A percentile compares a stretch with the other conserved stretches of the same genome.
These are phyloP conservation scores for Quercus ilex DNA, from an alignment of 306 rosid genomes.

Conservation along the genomic window DNA sequence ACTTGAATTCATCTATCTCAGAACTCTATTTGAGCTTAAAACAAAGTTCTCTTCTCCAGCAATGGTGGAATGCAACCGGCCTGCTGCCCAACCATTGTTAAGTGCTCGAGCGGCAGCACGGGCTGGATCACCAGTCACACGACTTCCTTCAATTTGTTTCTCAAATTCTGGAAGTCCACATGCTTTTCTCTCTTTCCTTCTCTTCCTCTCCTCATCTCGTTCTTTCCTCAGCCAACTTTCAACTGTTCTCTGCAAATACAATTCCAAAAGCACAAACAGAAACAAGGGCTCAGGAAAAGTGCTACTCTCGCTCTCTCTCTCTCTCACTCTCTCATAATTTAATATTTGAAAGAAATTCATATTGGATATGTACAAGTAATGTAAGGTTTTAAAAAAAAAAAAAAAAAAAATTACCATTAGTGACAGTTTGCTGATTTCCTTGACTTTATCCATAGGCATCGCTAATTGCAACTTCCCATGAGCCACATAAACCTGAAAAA, in stretches of 20 bases:
- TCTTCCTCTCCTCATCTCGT: conserved; percentile 66
- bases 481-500: conserved; percentile 67
- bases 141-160: conserved; percentile 52
- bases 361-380: neutral
- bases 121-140: conserved; percentile 62
- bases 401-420: conserved; percentile 60
- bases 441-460: conserved; percentile 78
- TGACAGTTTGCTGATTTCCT: conserved; percentile 74
- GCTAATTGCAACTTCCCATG: conserved; percentile 76
- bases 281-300: no score
- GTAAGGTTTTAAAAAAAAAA: neutral
- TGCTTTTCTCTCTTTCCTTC: conserved; percentile 73
- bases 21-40: conserved; percentile 77
- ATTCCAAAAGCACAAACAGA: conserved; percentile 7
- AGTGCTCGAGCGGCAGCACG: conserved; percentile 38
- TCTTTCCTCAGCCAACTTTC: conserved; percentile 95
- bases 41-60: conserved; percentile 87
- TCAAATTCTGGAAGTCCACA: conserved; percentile 65
- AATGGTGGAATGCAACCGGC: conserved; percentile 76
- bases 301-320: no score
- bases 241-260: conserved; percentile 69
- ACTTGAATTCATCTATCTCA: conserved; percentile 39
- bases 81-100: conserved; percentile 95
- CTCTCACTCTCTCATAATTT: neutral
- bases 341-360: neutral